Evolutionary conservation across 169 alveolate species (phyloP), one percentile per base, ranked within the genome.

Genomic region (Eimeria necatrix): DNA sequence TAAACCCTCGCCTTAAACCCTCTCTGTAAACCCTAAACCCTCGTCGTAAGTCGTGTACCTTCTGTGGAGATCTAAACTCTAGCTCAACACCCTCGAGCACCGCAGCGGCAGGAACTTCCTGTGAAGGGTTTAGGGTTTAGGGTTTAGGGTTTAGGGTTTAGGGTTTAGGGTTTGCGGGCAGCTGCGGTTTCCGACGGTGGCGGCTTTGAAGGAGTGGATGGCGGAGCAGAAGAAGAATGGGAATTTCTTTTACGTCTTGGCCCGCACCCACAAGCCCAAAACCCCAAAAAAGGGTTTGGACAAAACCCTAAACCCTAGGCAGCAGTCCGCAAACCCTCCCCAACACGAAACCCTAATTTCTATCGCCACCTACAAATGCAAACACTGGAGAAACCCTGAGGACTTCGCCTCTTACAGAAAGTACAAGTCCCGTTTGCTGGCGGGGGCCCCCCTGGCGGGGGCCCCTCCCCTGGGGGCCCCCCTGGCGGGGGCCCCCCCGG

Each of bases 141-240:
- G 83, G 83, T 71, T 71, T 71, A 71, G 83, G 83, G 83, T 71
- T 71, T 71, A 71, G 83, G 83, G 83, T 71, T 71, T 71, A 71
- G 83, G 83, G 83, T 71, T 71, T 71, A 71, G 83, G 46, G 83
- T 71, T 71, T 71, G 7, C 18, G 10, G 26, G 7, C 26, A 49
- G 68, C 18, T 76, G 10, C 61, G 56, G 14, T 76, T 41, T 22
- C 24, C n/a, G 26, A 41, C 83, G 18, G 46, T 22, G 52, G 51
- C 24, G 20, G 83, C 46, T 12, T 22, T 41, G 46, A 22, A 26
- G 4, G 10, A 41, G 7, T 73, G 83, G 83, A 73, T 73, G 51
- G 83, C 24, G 18, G 83, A 73, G 51, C 52, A 73, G 18, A 22
- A 41, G 51, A 12, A 12, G 51, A 18, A 73, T n/a, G 83, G 83